phyloP scores from a whole-genome alignment of 2,329 filamentous ascomycete species.

The Cucurbitaria berberidis region DNA sequence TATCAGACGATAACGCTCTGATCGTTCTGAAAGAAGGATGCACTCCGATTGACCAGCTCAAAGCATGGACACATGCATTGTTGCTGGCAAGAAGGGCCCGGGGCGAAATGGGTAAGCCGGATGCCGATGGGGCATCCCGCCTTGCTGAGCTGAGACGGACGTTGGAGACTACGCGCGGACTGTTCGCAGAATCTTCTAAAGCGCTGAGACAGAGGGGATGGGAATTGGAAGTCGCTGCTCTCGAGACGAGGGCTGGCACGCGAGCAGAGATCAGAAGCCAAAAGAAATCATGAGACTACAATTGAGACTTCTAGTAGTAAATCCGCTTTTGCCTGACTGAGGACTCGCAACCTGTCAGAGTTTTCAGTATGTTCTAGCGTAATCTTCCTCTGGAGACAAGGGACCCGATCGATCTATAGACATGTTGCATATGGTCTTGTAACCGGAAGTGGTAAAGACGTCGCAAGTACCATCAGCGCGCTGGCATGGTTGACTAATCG shows the following conservation, averaged over 20 bases:
- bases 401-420: conserved; percentile 5
- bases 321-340: not conserved
- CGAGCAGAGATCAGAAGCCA: conserved; percentile 28
- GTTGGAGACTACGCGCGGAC: conserved; percentile 46
- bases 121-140: conserved; percentile 29
- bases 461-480: not conserved
- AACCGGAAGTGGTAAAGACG: not conserved
- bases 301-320: not conserved
- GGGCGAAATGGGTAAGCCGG: conserved; percentile 15
- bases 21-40: conserved; percentile 70
- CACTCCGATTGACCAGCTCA: conserved; percentile 58
- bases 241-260: conserved; percentile 68
- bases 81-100: conserved; percentile 49
- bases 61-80: conserved; percentile 68
- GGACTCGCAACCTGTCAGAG: not conserved
- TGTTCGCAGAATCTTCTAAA: conserved; percentile 56
- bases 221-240: conserved; percentile 67
- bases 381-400: not conserved
- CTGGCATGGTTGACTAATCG: conserved; percentile 1
- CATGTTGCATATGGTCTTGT: not conserved
- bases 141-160: conserved; percentile 52
- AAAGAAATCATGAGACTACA: conserved; percentile 4
- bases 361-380: not conserved
- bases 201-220: conserved; percentile 62
- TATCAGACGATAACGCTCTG: conserved; percentile 48